Evolutionary conservation across 371 early-diverging fungal species (phyloP).

Genomic region (Actinomortierella wolfii): DNA sequence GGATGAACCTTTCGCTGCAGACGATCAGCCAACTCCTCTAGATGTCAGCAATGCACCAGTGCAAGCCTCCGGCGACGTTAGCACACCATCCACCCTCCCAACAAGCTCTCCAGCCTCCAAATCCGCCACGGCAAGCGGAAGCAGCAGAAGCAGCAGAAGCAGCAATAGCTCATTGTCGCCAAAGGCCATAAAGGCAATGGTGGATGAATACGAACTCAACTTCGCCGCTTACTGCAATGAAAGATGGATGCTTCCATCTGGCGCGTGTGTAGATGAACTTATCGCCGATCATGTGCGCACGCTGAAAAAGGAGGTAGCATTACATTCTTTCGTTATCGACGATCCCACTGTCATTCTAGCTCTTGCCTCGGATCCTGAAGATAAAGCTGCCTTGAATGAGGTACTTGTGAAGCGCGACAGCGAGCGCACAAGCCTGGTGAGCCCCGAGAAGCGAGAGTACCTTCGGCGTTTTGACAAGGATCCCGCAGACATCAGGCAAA

Average conservation of each 20-base stretch:
- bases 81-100: too few species aligned
- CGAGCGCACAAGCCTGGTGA: neutral
- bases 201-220: too few species aligned
- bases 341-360: constrained; percentile 1
- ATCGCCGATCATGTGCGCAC: neutral
- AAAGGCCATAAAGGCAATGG: too few species aligned
- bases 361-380: constrained; percentile 7
- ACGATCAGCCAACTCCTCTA: too few species aligned
- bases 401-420: neutral
- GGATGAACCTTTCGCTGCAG: too few species aligned
- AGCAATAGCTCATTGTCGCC: too few species aligned
- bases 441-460: neutral
- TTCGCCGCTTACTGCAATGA: too few species aligned
- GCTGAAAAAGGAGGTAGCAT: constrained; percentile 1
- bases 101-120: too few species aligned
- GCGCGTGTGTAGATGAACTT: neutral
- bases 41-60: too few species aligned
- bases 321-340: constrained; percentile 14
- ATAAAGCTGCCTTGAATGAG: constrained; percentile 1
- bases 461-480: constrained; percentile 1
- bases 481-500: constrained; percentile 2
- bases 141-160: too few species aligned
- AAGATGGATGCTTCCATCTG: neutral
- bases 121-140: too few species aligned
- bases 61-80: too few species aligned